phyloP scores from a whole-genome alignment of 352 stramenopile species.

The Phytophthora vignae region DNA sequence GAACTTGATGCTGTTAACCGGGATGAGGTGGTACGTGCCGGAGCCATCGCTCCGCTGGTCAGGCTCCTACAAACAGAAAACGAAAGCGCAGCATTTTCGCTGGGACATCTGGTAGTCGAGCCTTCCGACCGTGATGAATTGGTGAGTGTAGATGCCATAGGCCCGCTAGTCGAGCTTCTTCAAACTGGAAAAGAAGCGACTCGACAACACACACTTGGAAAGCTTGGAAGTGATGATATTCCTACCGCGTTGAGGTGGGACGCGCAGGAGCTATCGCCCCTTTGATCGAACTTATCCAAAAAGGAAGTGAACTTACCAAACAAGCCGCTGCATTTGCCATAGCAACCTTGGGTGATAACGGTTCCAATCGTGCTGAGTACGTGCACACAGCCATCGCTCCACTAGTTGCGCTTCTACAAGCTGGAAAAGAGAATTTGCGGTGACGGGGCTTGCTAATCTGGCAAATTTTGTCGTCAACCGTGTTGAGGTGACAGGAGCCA shows the following conservation, averaged over 20 bases:
- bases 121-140: background rate
- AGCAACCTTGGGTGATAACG: no score
- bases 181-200: background rate
- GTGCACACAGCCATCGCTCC: no score
- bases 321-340: no score
- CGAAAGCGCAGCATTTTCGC: background rate
- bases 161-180: background rate
- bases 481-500: no score
- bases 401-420: background rate
- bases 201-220: background rate
- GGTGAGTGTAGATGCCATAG: background rate
- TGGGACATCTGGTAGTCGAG: background rate
- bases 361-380: no score
- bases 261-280: no score
- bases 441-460: background rate
- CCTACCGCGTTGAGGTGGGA: no score
- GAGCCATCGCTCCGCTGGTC: background rate
- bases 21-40: no score
- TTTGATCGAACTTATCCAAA: no score
- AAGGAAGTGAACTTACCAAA: no score
- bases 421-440: background rate
- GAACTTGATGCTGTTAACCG: no score
- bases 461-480: no score
- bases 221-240: background rate
- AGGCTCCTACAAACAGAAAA: background rate